A percentile compares a stretch with the other conserved stretches of the same genome.
Conservation (phyloP, 768 basidiomycete genomes). For the Leccinum imitatum region DNA sequence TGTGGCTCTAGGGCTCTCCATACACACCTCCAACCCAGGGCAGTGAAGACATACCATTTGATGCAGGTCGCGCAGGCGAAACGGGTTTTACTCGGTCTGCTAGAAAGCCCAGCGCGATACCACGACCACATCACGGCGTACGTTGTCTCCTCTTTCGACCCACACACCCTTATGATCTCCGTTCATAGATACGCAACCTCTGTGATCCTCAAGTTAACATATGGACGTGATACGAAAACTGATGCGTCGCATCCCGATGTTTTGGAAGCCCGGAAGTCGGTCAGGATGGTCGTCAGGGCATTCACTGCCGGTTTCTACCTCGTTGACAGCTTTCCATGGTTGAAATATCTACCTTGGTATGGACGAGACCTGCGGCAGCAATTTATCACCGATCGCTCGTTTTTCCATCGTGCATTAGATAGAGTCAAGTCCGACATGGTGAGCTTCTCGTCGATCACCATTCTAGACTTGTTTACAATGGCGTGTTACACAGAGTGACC, state of each 20-base stretch:
- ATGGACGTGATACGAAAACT: slow-evolving; percentile 17
- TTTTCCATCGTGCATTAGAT: slow-evolving; percentile 47
- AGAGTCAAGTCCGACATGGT: slow-evolving; percentile 45
- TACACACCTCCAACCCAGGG: slow-evolving; percentile 50
- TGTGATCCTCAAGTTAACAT: slow-evolving; percentile 17
- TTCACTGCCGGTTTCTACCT: slow-evolving; percentile 24
- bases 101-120: slow-evolving; percentile 14
- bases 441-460: background rate
- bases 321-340: slow-evolving; percentile 33
- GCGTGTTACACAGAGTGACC: slow-evolving; percentile 1
- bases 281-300: background rate
- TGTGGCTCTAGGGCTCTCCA: slow-evolving; percentile 45
- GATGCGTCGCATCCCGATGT: slow-evolving; percentile 18
- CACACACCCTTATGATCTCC: background rate
- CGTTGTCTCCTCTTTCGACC: slow-evolving; percentile 36
- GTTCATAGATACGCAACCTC: slow-evolving; percentile 14
- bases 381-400: slow-evolving; percentile 45
- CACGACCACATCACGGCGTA: slow-evolving; percentile 32
- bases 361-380: slow-evolving; percentile 50
- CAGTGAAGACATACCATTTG: slow-evolving; percentile 42
- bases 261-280: slow-evolving; percentile 17
- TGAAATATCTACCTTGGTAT: slow-evolving; percentile 55
- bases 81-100: slow-evolving; percentile 8
- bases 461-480: background rate
- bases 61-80: slow-evolving; percentile 39